Percentiles rank a stretch among this genome's conserved stretches.
These are phyloP conservation scores for Leccinum obscurum DNA, from an alignment of 768 basidiomycete genomes.

Conservation along the genomic window DNA sequence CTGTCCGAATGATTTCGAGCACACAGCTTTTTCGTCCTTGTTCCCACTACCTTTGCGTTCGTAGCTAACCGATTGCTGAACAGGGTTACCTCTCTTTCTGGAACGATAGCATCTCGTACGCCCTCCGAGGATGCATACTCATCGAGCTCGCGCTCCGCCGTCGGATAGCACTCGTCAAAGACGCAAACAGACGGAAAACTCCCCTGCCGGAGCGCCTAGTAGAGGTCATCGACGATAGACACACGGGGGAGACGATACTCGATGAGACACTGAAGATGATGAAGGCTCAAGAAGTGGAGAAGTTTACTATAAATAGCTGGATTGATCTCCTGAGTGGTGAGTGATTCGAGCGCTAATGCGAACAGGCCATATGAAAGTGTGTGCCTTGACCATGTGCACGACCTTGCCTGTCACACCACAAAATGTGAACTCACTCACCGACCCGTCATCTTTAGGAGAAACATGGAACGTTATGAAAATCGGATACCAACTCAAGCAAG, in stretches of 20 bases:
- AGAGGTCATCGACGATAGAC: constrained; percentile 88
- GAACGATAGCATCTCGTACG: constrained; percentile 99
- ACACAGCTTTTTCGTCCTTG: constrained; percentile 5
- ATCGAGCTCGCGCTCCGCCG: constrained; percentile 95
- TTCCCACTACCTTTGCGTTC: not conserved
- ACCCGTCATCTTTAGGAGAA: constrained; percentile 62
- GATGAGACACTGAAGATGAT: constrained; percentile 98
- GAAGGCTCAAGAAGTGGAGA: constrained; percentile 61
- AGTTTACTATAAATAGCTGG: constrained; percentile 83
- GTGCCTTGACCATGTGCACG: not conserved
- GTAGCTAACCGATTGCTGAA: constrained; percentile 20
- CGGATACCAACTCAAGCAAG: constrained; percentile 97
- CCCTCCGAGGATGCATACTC: constrained; percentile 96
- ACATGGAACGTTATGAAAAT: constrained; percentile 99
- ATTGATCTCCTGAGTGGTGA: constrained; percentile 91
- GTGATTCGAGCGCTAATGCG: not conserved
- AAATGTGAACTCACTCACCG: not conserved
- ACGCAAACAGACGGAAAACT: constrained; percentile 69
- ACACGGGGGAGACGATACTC: constrained; percentile 94
- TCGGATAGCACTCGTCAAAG: constrained; percentile 87
- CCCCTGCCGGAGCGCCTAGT: constrained; percentile 81
- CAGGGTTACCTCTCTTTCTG: constrained; percentile 96
- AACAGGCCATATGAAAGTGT: not conserved
- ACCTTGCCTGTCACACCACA: not conserved
- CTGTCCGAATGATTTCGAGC: constrained; percentile 6